phyloP scores from a whole-genome alignment of 331 rosid genomes.

The Malus hybrid region DNA sequence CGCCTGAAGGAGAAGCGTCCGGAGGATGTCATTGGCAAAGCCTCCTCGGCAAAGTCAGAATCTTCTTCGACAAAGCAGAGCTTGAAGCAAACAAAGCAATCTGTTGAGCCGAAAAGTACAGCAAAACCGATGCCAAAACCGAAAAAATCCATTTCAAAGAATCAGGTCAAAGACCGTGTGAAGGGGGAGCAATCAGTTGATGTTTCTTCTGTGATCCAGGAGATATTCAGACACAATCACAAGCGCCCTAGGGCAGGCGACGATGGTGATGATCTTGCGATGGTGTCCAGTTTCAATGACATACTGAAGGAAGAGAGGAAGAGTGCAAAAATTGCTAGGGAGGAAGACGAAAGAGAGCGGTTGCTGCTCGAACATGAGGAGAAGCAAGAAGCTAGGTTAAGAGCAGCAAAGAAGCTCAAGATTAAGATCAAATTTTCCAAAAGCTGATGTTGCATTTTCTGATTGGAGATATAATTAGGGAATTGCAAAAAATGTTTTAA shows the following conservation, averaged over 20 bases:
- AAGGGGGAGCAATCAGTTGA: too few relatives aligned
- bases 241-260: background rate
- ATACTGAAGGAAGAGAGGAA: background rate
- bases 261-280: background rate
- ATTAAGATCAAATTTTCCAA: background rate
- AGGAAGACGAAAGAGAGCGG: background rate
- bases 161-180: too few relatives aligned
- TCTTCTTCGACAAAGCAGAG: background rate
- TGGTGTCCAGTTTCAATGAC: conserved; percentile 2
- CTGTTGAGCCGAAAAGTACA: too few relatives aligned
- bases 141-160: background rate
- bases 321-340: background rate
- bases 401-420: background rate
- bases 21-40: background rate
- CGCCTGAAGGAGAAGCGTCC: too few relatives aligned
- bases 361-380: background rate
- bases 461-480: too few relatives aligned
- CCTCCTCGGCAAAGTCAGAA: background rate
- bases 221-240: too few relatives aligned
- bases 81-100: too few relatives aligned
- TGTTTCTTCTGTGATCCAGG: too few relatives aligned
- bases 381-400: background rate
- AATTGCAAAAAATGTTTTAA: background rate
- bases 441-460: background rate
- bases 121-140: background rate